Base-by-base conservation (phyloP, 78 protist species). In the Planoprotostelium fungivorum region DNA sequence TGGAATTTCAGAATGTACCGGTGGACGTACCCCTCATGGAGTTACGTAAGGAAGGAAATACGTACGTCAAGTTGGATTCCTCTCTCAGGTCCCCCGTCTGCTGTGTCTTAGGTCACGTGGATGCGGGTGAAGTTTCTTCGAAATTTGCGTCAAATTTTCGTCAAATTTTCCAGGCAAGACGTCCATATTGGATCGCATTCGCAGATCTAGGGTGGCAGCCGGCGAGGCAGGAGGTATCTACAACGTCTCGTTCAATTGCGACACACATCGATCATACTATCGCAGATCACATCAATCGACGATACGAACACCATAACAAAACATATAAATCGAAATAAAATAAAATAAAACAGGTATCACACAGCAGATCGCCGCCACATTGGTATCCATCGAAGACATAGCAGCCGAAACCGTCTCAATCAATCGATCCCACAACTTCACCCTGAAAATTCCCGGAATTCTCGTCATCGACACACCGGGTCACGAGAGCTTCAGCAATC, bases 331-430 rank as follows among this genome's bases (percentile, higher is more conserved):
- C n/a, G n/a, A n/a, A n/a, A n/a, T n/a, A n/a, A n/a, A n/a, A n/a
- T n/a, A n/a, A n/a, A n/a, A n/a, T n/a, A 51, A 25, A 16, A 5
- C 16, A 51, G 73, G 73, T 16, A 99, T 99, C 94, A 99, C 99
- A 0, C 99, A 99, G 97, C 99, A 99, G 96, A 99, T 99, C 88
- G 99, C 99, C 63, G 99, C 99, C 29, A 95, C 99, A 0, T 99
- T 93, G 95, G 93, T 99, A 86, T 99, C 99, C 16, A 36, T 63
- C 31, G 97, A 96, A 31, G 87, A 89, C 34, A 84, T 99, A 10
- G 85, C 38, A 63, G 94, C 94, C 38, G 94, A 92, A 88, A 93
- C 97, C 28, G 37, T 31, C 63, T 34, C 34, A n/a, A 34, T 98
- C 92, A 89, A 93, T 35, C 89, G 90, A 28, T 63, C 51, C 39